Base-by-base conservation (phyloP, 441 rosid species). In the Populus trichocarpa region DNA sequence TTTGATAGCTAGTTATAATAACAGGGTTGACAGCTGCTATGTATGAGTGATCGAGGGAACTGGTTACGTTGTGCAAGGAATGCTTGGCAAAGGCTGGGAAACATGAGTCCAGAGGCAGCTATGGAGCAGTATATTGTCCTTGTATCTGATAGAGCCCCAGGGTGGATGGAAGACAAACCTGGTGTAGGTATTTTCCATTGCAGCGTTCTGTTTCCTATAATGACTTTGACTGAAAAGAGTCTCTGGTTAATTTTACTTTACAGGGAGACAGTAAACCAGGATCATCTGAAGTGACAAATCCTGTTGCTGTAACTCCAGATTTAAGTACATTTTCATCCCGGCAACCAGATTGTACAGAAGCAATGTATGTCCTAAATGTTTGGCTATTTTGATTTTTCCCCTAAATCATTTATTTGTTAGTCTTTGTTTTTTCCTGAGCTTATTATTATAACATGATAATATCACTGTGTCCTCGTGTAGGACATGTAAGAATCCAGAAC, bases 21-120 rank as follows among this genome's bases (percentile, higher is more conserved):
- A 89, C 90, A 88, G 88, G 88, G 88, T 89, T 84, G 88, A 90
- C 81, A 82, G 89, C 86, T 87, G 87, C 87, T 87, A 86, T 85
- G 89, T 85, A 72, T 86, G 86, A 88, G 90, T 93, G 87, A 91
- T 86, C 90, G 85, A 81, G 85, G 79, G 89, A 89, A 82, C 86
- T 95, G 89, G 78, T 92, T 93, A 80, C 89, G 70, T 92, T 95
- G 89, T 92, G 88, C 85, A 88, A 95, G 99, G 99, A 95, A 95
- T 88, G 96, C 97, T 71, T 95, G 99, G 99, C 92, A 92, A 84
- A 92, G 85, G 88, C 91, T 93, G 80, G 99, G 99, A 72, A 93
- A 86, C 89, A 90, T 92, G 95, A 91, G 53, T 84, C 99, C 93
- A 18, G 99, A 93, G 69, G 88, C 82, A 69, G 99, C 98, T 20